These are phyloP conservation scores for Ophiocordyceps australis DNA, from an alignment of 2,329 filamentous ascomycete genomes.

Conservation along the genomic window DNA sequence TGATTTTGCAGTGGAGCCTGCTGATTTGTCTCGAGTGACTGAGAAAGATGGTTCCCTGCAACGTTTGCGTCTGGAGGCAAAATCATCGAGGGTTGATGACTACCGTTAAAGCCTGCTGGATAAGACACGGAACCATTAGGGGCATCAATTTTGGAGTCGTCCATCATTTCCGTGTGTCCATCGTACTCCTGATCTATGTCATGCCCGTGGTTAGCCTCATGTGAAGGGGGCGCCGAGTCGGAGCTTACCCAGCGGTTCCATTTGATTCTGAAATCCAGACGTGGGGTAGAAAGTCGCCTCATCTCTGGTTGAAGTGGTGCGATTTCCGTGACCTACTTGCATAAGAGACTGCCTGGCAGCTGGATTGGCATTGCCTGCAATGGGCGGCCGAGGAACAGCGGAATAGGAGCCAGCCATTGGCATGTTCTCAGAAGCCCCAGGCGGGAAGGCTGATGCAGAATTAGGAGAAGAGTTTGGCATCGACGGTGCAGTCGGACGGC, in stretches of 20 bases:
- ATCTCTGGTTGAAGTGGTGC: slow-evolving; percentile 17
- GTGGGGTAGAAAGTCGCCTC: slow-evolving; percentile 55
- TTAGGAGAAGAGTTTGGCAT: slow-evolving; percentile 43
- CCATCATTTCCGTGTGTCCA: slow-evolving; percentile 72
- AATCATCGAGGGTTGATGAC: slow-evolving; percentile 21
- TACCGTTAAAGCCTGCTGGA: slow-evolving; percentile 31
- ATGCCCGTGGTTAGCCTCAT: too few species aligned
- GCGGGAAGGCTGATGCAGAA: slow-evolving; percentile 22
- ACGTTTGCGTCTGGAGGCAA: slow-evolving; percentile 21
- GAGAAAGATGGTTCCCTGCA: slow-evolving; percentile 10
- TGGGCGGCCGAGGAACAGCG: slow-evolving; percentile 12
- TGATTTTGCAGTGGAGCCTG: slow-evolving; percentile 11
- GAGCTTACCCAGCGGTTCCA: slow-evolving; percentile 89
- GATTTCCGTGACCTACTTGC: slow-evolving; percentile 15
- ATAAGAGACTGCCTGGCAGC: slow-evolving; percentile 14
- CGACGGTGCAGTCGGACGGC: slow-evolving; percentile 66
- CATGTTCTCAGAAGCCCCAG: slow-evolving; percentile 27
- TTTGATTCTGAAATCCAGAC: slow-evolving; percentile 75
- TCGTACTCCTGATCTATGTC: slow-evolving; percentile 91
- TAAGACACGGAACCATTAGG: slow-evolving; percentile 49
- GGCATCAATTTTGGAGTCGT: slow-evolving; percentile 58
- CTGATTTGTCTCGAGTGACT: slow-evolving; percentile 18
- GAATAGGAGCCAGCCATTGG: slow-evolving; percentile 22
- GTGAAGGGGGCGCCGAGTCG: too few species aligned
- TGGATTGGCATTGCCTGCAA: slow-evolving; percentile 10